phyloP scores from a whole-genome alignment of 2,329 filamentous ascomycete genomes.

The Fusarium sp. region DNA sequence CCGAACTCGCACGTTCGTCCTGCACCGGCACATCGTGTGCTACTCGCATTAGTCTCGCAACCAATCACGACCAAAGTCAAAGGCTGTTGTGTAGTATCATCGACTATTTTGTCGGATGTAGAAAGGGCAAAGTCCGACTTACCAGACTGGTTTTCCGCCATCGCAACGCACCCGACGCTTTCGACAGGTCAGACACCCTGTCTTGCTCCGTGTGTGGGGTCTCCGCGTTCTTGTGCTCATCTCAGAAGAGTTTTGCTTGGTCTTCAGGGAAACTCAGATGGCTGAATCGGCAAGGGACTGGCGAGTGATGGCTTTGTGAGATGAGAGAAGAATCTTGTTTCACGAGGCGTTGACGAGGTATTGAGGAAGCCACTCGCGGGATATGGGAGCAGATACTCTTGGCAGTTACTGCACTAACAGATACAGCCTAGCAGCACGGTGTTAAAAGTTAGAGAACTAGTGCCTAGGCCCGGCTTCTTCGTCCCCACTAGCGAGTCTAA shows the following conservation, averaged over 20 bases:
- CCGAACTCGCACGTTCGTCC: conserved; percentile 35
- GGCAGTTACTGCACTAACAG: neutral
- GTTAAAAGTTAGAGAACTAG: neutral
- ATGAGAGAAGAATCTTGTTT: neutral
- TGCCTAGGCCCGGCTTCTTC: accelerated
- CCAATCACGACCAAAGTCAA: neutral
- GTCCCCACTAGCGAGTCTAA: conserved; percentile 8
- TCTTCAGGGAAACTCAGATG: neutral
- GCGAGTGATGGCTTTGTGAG: neutral
- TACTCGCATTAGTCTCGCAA: neutral
- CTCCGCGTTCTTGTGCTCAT: conserved; percentile 33
- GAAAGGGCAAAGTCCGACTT: conserved; percentile 6
- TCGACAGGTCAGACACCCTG: conserved; percentile 41
- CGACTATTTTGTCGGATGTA: neutral
- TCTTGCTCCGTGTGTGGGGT: conserved; percentile 40
- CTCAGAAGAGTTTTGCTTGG: neutral
- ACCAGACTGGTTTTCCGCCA: conserved; percentile 38
- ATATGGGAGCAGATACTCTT: neutral
- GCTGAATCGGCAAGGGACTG: neutral
- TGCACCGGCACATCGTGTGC: conserved; percentile 30
- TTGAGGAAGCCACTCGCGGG: neutral
- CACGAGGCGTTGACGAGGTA: neutral
- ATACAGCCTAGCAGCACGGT: too few species aligned
- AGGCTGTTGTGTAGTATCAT: neutral
- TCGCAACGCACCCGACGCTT: conserved; percentile 43